Conservation (phyloP, 2,329 filamentous ascomycete species). For the Aspergillus ochraceus region DNA sequence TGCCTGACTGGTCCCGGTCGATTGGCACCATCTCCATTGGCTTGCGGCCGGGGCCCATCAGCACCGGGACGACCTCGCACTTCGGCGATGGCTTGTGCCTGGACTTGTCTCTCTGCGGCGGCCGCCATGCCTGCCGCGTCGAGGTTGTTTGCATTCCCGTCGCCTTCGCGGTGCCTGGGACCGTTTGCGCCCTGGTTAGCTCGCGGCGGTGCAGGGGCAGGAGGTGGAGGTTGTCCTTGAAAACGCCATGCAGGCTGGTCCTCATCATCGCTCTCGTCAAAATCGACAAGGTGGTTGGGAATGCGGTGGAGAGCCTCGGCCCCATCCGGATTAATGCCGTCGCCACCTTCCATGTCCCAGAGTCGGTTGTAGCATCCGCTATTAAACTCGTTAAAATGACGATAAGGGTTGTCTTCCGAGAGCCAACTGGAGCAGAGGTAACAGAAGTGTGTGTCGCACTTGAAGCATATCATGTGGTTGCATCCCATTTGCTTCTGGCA, state of each 20-base stretch:
- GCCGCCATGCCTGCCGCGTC: slow-evolving; percentile 38
- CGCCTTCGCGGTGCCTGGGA: slow-evolving; percentile 27
- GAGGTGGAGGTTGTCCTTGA: slow-evolving; percentile 37
- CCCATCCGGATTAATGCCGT: slow-evolving; percentile 52
- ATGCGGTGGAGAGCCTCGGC: slow-evolving; percentile 42
- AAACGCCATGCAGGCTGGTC: slow-evolving; percentile 27
- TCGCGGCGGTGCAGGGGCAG: slow-evolving; percentile 41
- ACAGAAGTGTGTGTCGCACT: slow-evolving; percentile 90
- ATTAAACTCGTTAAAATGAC: slow-evolving; percentile 75
- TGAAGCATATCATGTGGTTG: slow-evolving; percentile 94
- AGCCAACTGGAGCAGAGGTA: slow-evolving; percentile 92
- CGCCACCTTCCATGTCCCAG: slow-evolving; percentile 86
- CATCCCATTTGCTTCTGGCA: slow-evolving; percentile 91
- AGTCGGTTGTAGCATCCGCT: slow-evolving; percentile 79
- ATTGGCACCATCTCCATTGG: slow-evolving; percentile 2
- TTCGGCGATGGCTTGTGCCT: slow-evolving; percentile 41
- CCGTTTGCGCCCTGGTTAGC: slow-evolving; percentile 29
- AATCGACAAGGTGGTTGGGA: slow-evolving; percentile 39
- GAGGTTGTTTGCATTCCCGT: slow-evolving; percentile 23
- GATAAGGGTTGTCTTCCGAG: slow-evolving; percentile 75
- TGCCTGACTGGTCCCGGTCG: slow-evolving; percentile 18
- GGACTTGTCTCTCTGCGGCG: slow-evolving; percentile 39
- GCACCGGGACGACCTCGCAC: slow-evolving; percentile 30
- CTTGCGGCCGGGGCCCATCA: slow-evolving; percentile 9
- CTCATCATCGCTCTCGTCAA: slow-evolving; percentile 35